Base-by-base conservation (phyloP, 1,139 yeast genomes). In the Candida dubliniensis region DNA sequence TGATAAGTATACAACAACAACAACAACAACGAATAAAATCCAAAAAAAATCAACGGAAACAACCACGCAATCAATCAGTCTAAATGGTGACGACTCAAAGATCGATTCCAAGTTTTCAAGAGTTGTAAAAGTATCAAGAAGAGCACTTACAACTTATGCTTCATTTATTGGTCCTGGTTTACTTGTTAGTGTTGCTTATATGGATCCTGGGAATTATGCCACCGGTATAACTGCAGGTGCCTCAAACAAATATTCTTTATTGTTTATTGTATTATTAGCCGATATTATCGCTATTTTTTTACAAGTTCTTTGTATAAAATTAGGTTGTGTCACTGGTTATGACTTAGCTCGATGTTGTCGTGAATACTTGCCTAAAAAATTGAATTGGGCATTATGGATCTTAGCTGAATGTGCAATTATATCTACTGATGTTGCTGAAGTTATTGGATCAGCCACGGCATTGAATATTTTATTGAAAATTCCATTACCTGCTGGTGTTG, bases 171-270 rank as follows among this genome's bases (percentile, higher is more conserved):
- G 93, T 0, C 93, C 93, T 0, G 93, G 93, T 0, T 63, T 86
- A 38, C 77, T 86, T 80, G 82, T 87, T 14, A 71, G 86, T 33
- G 91, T 86, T 31, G 90, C 93, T 0, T 86, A 86, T 57, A 82
- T 85, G 80, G 95, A 86, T 60, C 95, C 95, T 1, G 95, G 95
- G 60, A 87, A 87, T 64, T 87, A 87, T 61, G 81, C 95, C 27
- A 85, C 95, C 0, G 89, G 84, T 51, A 81, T 84, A 9, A 71
- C 83, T 8, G 95, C 93, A 0, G 95, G 95, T 54, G 87, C 95
- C 0, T 62, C 80, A 31, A 81, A 84, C 53, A 64, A 72, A 57
- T 87, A 69, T 58, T 74, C 88, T 3, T 68, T 87, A 42, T 69
- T 87, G 34, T 87, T 84, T 62, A 76, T 86, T 47, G 79, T 85